These are phyloP conservation scores for Acer negundo DNA, from an alignment of 345 rosid genomes.

Conservation along the genomic window DNA sequence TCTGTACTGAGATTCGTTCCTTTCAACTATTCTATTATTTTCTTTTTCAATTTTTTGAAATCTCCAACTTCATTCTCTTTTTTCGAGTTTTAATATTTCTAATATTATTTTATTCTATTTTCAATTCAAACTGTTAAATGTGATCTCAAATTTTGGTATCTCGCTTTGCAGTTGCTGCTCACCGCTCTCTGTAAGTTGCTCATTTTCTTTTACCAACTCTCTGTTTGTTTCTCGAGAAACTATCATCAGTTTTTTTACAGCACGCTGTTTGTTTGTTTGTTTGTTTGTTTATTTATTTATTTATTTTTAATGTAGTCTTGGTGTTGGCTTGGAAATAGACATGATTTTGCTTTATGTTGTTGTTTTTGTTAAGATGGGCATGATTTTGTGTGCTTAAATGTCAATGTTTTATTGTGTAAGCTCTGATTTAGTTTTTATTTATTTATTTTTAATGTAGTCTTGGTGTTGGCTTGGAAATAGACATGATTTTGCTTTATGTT, in stretches of 20 bases:
- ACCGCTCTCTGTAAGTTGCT: constrained; percentile 5
- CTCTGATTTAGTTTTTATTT: neutral
- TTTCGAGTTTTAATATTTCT: neutral
- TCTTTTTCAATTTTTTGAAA: neutral
- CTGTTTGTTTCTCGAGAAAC: constrained; percentile 15
- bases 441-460: no score
- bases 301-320: no score
- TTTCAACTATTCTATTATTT: neutral
- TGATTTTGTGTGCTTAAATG: neutral
- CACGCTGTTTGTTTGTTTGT: no score
- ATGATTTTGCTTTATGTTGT: neutral
- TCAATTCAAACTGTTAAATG: neutral
- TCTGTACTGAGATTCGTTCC: constrained; percentile 25
- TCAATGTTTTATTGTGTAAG: neutral
- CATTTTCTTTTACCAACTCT: neutral
- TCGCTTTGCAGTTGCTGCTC: neutral
- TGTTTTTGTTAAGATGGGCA: neutral
- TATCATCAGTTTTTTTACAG: no score
- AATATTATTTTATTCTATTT: neutral
- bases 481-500: no score
- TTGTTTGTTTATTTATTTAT: neutral
- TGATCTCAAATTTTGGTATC: neutral
- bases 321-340: neutral
- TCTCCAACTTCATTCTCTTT: neutral
- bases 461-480: neutral